Conservation (phyloP, 345 rosid genomes). For the Luvunga scandens region DNA sequence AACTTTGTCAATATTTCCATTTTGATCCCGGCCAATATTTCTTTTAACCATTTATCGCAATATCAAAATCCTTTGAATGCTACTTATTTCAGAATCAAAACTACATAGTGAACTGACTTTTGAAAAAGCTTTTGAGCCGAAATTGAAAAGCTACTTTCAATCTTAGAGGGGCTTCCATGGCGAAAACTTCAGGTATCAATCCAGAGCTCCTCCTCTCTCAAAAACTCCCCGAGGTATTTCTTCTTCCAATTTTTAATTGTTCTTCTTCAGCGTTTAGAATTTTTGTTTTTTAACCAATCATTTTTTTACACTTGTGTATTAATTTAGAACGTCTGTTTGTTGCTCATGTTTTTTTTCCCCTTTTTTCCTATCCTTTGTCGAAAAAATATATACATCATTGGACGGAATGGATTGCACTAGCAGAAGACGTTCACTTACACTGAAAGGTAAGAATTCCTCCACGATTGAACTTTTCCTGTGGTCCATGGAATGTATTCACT, state of each 20-base stretch:
- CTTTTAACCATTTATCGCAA: neutral
- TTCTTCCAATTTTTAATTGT: neutral
- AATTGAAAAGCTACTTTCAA: neutral
- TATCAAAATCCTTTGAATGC: neutral
- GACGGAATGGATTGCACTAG: conserved; percentile 27
- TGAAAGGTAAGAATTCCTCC: conserved; percentile 47
- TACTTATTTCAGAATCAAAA: neutral
- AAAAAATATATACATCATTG: neutral
- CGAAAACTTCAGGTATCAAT: conserved; percentile 38
- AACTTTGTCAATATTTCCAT: neutral
- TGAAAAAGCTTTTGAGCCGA: neutral
- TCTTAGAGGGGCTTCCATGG: conserved; percentile 27
- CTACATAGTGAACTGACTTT: no score
- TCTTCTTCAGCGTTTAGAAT: neutral
- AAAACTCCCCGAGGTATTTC: conserved; percentile 64
- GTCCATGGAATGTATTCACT: neutral
- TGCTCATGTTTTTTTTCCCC: neutral
- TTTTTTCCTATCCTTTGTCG: neutral
- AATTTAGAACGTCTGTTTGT: neutral
- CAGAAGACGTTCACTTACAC: conserved; percentile 51
- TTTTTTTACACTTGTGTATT: neutral
- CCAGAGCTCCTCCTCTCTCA: conserved; percentile 53
- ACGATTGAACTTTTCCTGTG: neutral
- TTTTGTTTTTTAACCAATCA: neutral
- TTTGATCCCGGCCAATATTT: neutral